These are phyloP conservation scores for Paramecium sexaurelia DNA, from an alignment of 73 alveolate genomes.

Conservation along the genomic window DNA sequence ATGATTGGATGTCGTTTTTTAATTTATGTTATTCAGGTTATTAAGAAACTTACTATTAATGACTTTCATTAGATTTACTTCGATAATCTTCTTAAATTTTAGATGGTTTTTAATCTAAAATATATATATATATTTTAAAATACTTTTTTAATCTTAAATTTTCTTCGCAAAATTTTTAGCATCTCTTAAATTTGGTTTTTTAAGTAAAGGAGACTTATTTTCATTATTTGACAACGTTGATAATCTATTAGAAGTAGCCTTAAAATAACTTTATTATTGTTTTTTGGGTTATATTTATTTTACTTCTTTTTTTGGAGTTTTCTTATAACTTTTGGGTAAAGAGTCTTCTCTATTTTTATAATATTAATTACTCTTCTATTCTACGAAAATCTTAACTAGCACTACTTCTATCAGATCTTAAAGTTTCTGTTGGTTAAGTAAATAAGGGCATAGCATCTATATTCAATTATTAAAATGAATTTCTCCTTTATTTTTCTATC, in stretches of 20 bases:
- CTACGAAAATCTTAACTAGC: constrained; percentile 10
- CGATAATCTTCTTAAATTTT: not conserved
- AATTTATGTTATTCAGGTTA: not conserved
- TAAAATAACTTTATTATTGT: not conserved
- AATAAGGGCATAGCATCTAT: not conserved
- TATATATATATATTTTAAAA: not conserved
- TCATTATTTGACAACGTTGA: not conserved
- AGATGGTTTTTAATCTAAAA: not conserved
- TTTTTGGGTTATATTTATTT: not conserved
- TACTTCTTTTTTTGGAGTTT: constrained; percentile 1
- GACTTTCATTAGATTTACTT: not conserved
- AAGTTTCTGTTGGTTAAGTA: constrained; percentile 1
- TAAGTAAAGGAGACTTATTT: not conserved
- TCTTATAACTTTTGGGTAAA: not conserved
- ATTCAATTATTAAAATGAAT: not conserved
- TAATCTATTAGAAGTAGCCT: not conserved
- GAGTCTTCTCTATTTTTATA: not conserved
- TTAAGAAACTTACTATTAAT: not conserved
- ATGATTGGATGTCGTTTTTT: not conserved
- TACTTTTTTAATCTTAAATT: not conserved
- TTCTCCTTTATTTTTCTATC: constrained; percentile 23
- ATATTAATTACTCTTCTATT: not conserved
- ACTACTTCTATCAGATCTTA: constrained; percentile 36
- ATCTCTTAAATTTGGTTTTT: not conserved
- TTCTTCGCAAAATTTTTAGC: not conserved